Percentiles rank a stretch among this genome's conserved stretches.
phyloP scores from a whole-genome alignment of 2,329 filamentous ascomycete genomes.

The Diaporthe australafricana region DNA sequence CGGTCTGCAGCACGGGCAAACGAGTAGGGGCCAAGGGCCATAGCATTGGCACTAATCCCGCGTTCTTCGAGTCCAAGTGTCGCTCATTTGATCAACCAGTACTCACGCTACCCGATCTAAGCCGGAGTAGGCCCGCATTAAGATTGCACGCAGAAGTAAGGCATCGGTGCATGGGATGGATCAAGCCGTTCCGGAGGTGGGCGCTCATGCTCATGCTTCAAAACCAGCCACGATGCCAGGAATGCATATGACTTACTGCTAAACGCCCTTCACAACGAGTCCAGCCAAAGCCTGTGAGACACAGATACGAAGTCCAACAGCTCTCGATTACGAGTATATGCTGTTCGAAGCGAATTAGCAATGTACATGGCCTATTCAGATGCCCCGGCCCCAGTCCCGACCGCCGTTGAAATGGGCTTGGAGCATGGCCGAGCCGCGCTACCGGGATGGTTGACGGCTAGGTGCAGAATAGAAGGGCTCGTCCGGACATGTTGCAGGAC shows the following conservation, averaged over 20 bases:
- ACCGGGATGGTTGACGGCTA: background rate
- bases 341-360: slow-evolving; percentile 6
- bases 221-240: background rate
- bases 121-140: background rate
- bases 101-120: background rate
- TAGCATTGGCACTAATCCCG: slow-evolving; percentile 22
- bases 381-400: background rate
- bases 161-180: background rate
- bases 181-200: background rate
- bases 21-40: slow-evolving; percentile 6
- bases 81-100: slow-evolving; percentile 14
- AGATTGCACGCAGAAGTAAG: background rate
- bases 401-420: background rate
- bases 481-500: background rate
- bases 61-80: slow-evolving; percentile 9
- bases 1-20: background rate
- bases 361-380: background rate
- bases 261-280: background rate
- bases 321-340: background rate
- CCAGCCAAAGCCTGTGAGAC: background rate
- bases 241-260: slow-evolving; percentile 12
- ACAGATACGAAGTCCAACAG: background rate
- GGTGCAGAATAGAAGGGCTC: background rate
- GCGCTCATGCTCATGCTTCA: background rate
- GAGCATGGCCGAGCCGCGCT: background rate